phyloP scores from a whole-genome alignment of 2,329 filamentous ascomycete genomes.

The Ceratocystis colombiana region DNA sequence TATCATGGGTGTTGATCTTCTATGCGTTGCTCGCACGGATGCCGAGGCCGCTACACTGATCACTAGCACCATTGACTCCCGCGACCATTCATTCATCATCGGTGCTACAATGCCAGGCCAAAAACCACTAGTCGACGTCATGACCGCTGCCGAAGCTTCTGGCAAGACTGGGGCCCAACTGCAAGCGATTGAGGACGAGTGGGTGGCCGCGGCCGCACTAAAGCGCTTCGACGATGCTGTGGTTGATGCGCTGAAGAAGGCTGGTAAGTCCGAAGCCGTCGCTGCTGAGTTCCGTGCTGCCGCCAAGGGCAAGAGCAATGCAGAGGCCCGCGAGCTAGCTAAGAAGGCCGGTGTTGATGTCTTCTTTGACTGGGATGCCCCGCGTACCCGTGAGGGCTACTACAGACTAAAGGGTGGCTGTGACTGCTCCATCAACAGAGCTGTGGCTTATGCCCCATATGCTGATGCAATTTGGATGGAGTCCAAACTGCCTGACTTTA shows the following conservation, averaged over 20 bases:
- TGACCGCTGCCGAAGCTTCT: conserved; percentile 70
- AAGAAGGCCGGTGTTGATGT: conserved; percentile 64
- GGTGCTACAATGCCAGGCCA: conserved; percentile 78
- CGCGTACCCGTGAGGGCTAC: conserved; percentile 87
- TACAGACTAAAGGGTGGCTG: conserved; percentile 88
- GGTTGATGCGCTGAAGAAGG: conserved; percentile 64
- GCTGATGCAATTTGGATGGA: conserved; percentile 99
- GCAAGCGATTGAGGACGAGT: conserved; percentile 85
- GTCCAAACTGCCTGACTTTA: conserved; percentile 86
- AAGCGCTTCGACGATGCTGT: conserved; percentile 90
- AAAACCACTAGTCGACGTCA: conserved; percentile 78
- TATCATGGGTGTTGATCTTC: conserved; percentile 87
- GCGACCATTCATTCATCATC: conserved; percentile 89
- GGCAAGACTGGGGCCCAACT: conserved; percentile 74
- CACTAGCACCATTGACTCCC: conserved; percentile 88
- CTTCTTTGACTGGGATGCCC: conserved; percentile 91
- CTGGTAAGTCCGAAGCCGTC: conserved; percentile 54
- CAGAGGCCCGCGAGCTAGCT: conserved; percentile 69
- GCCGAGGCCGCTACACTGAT: conserved; percentile 96
- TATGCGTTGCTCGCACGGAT: conserved; percentile 89
- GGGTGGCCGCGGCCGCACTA: conserved; percentile 67
- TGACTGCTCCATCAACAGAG: conserved; percentile 81
- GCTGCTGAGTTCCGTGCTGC: conserved; percentile 56
- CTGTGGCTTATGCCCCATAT: conserved; percentile 84
- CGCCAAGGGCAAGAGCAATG: conserved; percentile 74